A percentile compares a stretch with the other conserved stretches of the same genome.
phyloP scores from a whole-genome alignment of 805 yeast genomes.

The Candida hispaniensis region DNA sequence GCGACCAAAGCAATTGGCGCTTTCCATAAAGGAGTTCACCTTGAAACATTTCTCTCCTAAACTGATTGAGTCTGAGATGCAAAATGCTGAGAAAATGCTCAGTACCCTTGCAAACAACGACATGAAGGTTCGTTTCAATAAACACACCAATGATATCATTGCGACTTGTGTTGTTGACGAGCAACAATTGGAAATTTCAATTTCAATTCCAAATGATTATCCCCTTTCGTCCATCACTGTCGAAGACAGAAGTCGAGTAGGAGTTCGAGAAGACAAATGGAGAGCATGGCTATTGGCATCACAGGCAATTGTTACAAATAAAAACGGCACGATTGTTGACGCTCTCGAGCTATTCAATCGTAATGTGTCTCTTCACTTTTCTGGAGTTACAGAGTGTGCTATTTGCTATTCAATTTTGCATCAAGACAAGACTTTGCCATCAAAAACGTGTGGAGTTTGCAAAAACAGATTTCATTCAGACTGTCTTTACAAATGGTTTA shows the following conservation, averaged over 20 bases:
- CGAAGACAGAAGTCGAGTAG: slow-evolving; percentile 67
- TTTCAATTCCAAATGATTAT: slow-evolving; percentile 60
- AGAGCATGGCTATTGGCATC: slow-evolving; percentile 90
- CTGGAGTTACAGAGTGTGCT: slow-evolving; percentile 94
- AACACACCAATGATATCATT: slow-evolving; percentile 53
- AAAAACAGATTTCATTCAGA: slow-evolving; percentile 91
- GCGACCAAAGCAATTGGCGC: slow-evolving; percentile 54
- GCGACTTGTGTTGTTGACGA: slow-evolving; percentile 75
- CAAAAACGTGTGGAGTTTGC: slow-evolving; percentile 82
- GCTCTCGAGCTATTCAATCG: slow-evolving; percentile 58
- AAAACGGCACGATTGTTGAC: slow-evolving; percentile 42
- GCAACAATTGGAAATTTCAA: slow-evolving; percentile 68
- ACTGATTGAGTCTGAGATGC: slow-evolving; percentile 48
- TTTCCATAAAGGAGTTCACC: slow-evolving; percentile 52
- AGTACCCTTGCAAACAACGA: slow-evolving; percentile 28
- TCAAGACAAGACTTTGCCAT: slow-evolving; percentile 82
- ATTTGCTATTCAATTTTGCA: slow-evolving; percentile 89
- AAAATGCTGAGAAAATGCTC: slow-evolving; percentile 38
- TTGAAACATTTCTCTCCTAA: slow-evolving; percentile 51
- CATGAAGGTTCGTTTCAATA: slow-evolving; percentile 49
- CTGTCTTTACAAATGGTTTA: slow-evolving; percentile 94
- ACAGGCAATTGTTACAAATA: slow-evolving; percentile 64
- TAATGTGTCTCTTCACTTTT: slow-evolving; percentile 74
- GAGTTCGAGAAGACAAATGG: slow-evolving; percentile 89
- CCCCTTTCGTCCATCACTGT: slow-evolving; percentile 72